Conservation (phyloP, 768 basidiomycete species). For the Galerina marginata region DNA sequence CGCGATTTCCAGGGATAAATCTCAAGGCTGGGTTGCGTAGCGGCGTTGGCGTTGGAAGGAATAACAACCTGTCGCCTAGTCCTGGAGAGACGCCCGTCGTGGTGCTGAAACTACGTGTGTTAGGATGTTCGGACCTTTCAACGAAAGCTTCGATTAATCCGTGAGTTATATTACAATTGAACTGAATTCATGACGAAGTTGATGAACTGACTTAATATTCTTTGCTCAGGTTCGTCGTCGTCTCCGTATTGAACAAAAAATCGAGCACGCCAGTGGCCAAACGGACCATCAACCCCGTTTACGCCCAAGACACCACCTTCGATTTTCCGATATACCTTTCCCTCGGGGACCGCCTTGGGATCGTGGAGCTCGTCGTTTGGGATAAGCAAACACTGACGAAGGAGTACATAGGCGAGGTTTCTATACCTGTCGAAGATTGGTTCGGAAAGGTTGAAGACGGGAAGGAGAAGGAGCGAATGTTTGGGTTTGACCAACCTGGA, state of each 20-base stretch:
- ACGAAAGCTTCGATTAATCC: no score
- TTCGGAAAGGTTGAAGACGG: constrained; percentile 43
- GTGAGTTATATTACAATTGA: no score
- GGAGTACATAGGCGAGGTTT: constrained; percentile 94
- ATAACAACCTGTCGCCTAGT: no score
- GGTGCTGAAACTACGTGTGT: no score
- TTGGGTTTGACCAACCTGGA: constrained; percentile 60
- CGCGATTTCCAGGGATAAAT: no score
- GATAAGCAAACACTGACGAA: constrained; percentile 90
- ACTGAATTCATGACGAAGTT: no score
- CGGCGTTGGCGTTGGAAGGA: no score
- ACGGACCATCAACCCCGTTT: constrained; percentile 72
- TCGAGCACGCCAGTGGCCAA: constrained; percentile 82
- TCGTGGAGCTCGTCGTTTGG: constrained; percentile 89
- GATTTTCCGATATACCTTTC: constrained; percentile 87
- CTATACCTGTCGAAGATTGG: constrained; percentile 83
- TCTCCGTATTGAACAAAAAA: constrained; percentile 60
- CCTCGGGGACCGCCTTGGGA: constrained; percentile 72
- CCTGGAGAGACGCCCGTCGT: no score
- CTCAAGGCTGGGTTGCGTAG: no score
- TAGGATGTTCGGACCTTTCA: no score
- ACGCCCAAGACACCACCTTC: constrained; percentile 80
- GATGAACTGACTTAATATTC: neutral
- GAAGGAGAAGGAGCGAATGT: constrained; percentile 24
- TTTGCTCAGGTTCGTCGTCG: constrained; percentile 67